Conservation (phyloP, 805 yeast species). For the Yarrowia sp. region DNA sequence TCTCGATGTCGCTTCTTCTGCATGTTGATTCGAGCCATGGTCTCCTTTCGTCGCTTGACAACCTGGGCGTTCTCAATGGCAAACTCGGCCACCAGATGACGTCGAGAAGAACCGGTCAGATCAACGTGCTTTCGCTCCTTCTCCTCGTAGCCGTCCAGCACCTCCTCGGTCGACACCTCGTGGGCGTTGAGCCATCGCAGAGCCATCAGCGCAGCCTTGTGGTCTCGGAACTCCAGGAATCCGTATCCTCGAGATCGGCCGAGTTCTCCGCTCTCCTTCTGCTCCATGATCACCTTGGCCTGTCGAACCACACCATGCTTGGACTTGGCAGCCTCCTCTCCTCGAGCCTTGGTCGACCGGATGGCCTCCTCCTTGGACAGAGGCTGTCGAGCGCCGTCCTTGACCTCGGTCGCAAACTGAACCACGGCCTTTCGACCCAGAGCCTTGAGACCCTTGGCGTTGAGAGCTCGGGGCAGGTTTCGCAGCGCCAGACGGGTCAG, state of each 20-base stretch:
- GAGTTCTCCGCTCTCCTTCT: slow-evolving; percentile 81
- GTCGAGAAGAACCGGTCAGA: slow-evolving; percentile 55
- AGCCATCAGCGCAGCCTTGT: slow-evolving; percentile 92
- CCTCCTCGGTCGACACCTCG: slow-evolving; percentile 74
- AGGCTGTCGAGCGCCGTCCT: slow-evolving; percentile 75
- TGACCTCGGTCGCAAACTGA: slow-evolving; percentile 89
- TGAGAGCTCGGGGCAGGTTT: slow-evolving; percentile 92
- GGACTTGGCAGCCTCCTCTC: slow-evolving; percentile 62
- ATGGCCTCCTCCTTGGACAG: slow-evolving; percentile 85
- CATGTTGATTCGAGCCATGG: slow-evolving; percentile 44
- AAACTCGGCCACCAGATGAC: slow-evolving; percentile 90
- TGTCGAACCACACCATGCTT: slow-evolving; percentile 91
- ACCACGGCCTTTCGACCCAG: slow-evolving; percentile 94
- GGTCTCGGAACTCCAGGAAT: slow-evolving; percentile 90
- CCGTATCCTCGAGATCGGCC: slow-evolving; percentile 98
- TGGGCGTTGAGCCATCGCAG: slow-evolving; percentile 97
- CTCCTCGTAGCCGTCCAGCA: slow-evolving; percentile 49
- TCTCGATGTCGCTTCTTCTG: slow-evolving; percentile 40
- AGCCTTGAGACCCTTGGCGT: slow-evolving; percentile 84
- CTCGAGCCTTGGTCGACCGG: slow-evolving; percentile 67
- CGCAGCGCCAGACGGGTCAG: slow-evolving; percentile 93
- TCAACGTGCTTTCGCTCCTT: slow-evolving; percentile 43
- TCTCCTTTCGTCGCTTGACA: slow-evolving; percentile 84
- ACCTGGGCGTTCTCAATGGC: slow-evolving; percentile 96
- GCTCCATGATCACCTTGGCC: slow-evolving; percentile 91